A percentile compares a stretch with the other conserved stretches of the same genome.
Evolutionary conservation across 306 rosid genomes (phyloP).

Genomic region (Rubus parviflorus): DNA sequence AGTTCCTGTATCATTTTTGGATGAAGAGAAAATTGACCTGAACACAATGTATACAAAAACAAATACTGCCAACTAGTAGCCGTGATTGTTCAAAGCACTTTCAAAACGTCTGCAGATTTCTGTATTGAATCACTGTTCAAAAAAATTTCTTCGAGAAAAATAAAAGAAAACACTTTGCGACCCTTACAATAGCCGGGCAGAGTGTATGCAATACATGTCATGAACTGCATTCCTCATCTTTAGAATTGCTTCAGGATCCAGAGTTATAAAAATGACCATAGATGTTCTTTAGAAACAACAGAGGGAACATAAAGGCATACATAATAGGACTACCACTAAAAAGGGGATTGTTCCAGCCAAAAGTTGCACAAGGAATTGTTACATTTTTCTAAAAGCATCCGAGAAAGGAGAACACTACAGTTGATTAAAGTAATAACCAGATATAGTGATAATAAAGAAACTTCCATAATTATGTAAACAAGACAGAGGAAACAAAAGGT

Average conservation of each 20-base stretch:
- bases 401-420: constrained; percentile 1
- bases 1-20: neutral
- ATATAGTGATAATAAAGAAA: neutral
- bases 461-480: neutral
- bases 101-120: neutral
- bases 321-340: no score
- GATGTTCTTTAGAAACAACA: neutral
- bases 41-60: neutral
- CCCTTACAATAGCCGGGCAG: neutral
- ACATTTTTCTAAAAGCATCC: neutral
- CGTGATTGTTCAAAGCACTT: neutral
- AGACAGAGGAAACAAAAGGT: constrained; percentile 10
- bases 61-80: neutral
- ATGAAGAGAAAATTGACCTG: neutral
- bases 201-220: neutral
- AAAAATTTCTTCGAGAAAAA: neutral
- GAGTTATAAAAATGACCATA: neutral
- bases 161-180: neutral
- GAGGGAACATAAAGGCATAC: neutral
- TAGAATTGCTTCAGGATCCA: neutral
- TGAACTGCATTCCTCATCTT: neutral
- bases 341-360: neutral
- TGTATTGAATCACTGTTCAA: neutral
- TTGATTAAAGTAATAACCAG: neutral
- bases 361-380: neutral